These are phyloP conservation scores for Vigna nakashimae DNA, from an alignment of 306 rosid genomes.

Conservation along the genomic window DNA sequence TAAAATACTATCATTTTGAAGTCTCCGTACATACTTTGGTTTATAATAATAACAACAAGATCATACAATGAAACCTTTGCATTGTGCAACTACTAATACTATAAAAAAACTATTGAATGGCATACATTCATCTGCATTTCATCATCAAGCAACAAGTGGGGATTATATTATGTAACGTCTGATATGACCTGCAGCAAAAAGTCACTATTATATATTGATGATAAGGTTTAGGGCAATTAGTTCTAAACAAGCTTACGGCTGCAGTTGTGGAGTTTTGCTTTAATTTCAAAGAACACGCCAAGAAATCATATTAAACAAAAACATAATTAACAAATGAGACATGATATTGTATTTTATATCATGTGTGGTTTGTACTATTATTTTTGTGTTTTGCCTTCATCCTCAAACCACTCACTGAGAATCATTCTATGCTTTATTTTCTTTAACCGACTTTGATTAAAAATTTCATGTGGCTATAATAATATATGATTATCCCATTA, in stretches of 20 bases:
- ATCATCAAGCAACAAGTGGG: slow-evolving; percentile 40
- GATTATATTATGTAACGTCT: neutral
- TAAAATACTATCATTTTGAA: too few relatives aligned
- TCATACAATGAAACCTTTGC: neutral
- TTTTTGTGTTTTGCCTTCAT: slow-evolving; percentile 29
- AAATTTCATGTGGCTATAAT: slow-evolving; percentile 41
- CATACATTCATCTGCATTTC: slow-evolving; percentile 25
- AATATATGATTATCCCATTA: neutral
- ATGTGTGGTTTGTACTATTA: slow-evolving; percentile 26
- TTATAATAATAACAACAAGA: too few relatives aligned
- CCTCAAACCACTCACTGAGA: slow-evolving; percentile 43
- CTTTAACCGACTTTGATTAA: slow-evolving; percentile 32
- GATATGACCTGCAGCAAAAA: slow-evolving; percentile 12
- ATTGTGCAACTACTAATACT: slow-evolving; percentile 32
- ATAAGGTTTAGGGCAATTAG: slow-evolving; percentile 43
- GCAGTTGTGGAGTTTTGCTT: slow-evolving; percentile 38
- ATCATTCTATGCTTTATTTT: neutral
- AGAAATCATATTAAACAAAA: slow-evolving; percentile 21
- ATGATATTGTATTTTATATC: slow-evolving; percentile 46
- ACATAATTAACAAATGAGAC: neutral
- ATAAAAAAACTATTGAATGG: slow-evolving; percentile 27
- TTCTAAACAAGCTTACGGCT: slow-evolving; percentile 31
- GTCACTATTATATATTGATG: slow-evolving; percentile 42
- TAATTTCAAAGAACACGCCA: slow-evolving; percentile 40
- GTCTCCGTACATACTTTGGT: too few relatives aligned